Evolutionary conservation across 164 flowering plant genomes (phyloP), one percentile per base, ranked within the genome.

Genomic region (Warburgia ugandensis): DNA sequence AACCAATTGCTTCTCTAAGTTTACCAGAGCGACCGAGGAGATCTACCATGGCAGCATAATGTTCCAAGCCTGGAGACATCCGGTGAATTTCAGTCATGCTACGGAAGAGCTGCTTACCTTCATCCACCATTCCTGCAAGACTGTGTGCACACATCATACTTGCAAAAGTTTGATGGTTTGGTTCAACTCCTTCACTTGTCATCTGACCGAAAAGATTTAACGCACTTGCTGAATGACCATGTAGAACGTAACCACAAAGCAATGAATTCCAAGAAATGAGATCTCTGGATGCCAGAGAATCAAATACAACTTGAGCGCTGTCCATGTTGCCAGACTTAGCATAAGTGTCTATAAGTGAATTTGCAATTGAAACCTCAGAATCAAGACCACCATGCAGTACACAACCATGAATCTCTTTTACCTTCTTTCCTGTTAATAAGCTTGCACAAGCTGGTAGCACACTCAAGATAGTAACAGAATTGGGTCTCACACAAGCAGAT

Each of bases 401-500:
- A 50, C 28, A 63, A 50, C 41, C 36, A 23, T 67, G 71, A 30
- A 67, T 49, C 38, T 67, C 71, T 40, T 58, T 62, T 23, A 67
- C 60, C 61, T 62, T 62, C 36, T 36, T 50, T 14, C 32, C 25
- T 4, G 60, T 26, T 41, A 67, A 5, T 25, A 62, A 36, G 51
- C 50, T 63, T 38, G 61, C 52, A 55, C 60, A 67, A 39, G 71
- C 71, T 5, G 71, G 67, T 27, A 67, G 57, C 43, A 67, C 35
- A 46, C 67, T 67, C 61, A 62, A 40, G 17, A 62, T 12, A 11
- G 71, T 67, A 21, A 67, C 58, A 7, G 63, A 54, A 46, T 67
- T 62, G 31, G 67, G 64, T 59, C 49, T 54, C 21, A 42, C 31
- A 16, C 25, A 29, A 39, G 23, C 30, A 44, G 54, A 32, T 45